Base-by-base conservation (phyloP, 108 stramenopile species). In the Conticribra guillardii region DNA sequence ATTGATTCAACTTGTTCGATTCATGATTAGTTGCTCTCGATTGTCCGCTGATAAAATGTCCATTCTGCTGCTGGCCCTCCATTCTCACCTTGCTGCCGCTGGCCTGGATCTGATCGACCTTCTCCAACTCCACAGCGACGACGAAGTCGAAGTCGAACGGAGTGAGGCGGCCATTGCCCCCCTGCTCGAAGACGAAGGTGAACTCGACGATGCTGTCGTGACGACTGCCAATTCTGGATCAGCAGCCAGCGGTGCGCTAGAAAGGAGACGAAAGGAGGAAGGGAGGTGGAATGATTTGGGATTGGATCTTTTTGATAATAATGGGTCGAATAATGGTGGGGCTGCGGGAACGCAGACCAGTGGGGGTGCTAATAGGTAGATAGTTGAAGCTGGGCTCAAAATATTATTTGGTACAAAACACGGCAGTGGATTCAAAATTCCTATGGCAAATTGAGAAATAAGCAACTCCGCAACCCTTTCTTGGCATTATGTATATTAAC, bases 271-370 rank as follows among this genome's bases (percentile, higher is more conserved):
- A 56, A 71, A 80, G 71, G 72, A 84, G 80, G 89, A 88, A 53
- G 93, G 89, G 57, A 73, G 93, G 29, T 91, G 90, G 93, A 84
- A 81, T 69, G 93, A 95, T 85, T 74, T 95, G 71, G 90, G 88
- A 19, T 57, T 95, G 51, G 93, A 95, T 77, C 71, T 87, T 37
- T 74, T 95, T 60, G 89, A 90, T 76, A 60, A 49, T 60, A 31
- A 2, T 2, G 67, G 69, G 9, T 21, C 9, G 21, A 62, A 49
- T 18, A 26, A 7, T 26, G 70, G 58, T 11, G 46, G 60, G 4
- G 28, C 37, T 41, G 37, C 8, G 37, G 37, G 37, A n/a, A n/a
- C n/a, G n/a, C n/a, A n/a, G n/a, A n/a, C n/a, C n/a, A n/a, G n/a
- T n/a, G n/a, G n/a, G n/a, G n/a, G n/a, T n/a, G n/a, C n/a, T n/a